Base-by-base conservation (phyloP, 805 yeast species). In the Candida nemodendra region DNA sequence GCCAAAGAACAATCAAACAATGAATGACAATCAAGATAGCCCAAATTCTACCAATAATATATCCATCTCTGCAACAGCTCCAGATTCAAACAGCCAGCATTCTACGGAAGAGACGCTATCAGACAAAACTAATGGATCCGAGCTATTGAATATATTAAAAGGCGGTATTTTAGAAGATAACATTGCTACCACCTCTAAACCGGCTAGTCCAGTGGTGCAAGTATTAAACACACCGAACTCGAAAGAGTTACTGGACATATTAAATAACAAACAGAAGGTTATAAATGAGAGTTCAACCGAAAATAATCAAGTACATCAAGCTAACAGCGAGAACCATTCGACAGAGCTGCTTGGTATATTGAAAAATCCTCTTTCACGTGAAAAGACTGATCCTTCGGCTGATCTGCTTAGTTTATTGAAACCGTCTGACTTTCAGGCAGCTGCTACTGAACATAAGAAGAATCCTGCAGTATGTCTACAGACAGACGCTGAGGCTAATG, bases 131-230 rank as follows among this genome's bases (percentile, higher is more conserved):
- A 13, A 28, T 14, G 37, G 37, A 12, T 35, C 44, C n/a, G 43
- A 40, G 15, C 27, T 43, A 8, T 28, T 44, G 34, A 44, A 36
- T 14, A 43, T 50, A 16, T 30, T 46, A 29, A 48, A 43, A 34
- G n/a, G n/a, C n/a, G n/a, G n/a, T n/a, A n/a, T n/a, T n/a, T n/a
- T n/a, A n/a, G n/a, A n/a, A n/a, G n/a, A n/a, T n/a, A n/a, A n/a
- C n/a, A n/a, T n/a, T n/a, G n/a, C n/a, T n/a, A n/a, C n/a, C n/a
- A n/a, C n/a, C n/a, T n/a, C n/a, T n/a, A n/a, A n/a, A n/a, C n/a
- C n/a, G n/a, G n/a, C n/a, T n/a, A n/a, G n/a, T n/a, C n/a, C n/a
- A n/a, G n/a, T n/a, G n/a, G n/a, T n/a, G n/a, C n/a, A n/a, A n/a
- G n/a, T n/a, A n/a, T n/a, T n/a, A n/a, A n/a, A n/a, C n/a, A n/a